phyloP scores from a whole-genome alignment of 768 basidiomycete genomes.

The Gloeophyllum trabeum region DNA sequence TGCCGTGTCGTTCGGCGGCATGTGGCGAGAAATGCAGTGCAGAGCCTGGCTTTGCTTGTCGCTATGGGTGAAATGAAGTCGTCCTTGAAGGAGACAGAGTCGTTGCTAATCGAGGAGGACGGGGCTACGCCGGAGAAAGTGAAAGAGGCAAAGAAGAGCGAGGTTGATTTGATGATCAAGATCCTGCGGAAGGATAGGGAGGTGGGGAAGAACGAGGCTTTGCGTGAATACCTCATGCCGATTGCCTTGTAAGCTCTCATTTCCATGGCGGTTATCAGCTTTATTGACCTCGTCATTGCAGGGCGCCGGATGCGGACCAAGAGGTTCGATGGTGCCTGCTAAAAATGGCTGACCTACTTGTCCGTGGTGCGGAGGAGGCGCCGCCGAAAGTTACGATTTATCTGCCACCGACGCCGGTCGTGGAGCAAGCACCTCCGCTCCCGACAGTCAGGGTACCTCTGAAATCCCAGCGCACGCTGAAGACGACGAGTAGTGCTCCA shows the following conservation, averaged over 20 bases:
- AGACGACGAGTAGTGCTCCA: constrained; percentile 20
- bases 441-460: constrained; percentile 39
- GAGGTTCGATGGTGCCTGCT: constrained; percentile 88
- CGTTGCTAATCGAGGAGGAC: constrained; percentile 80
- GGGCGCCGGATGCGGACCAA: constrained; percentile 67
- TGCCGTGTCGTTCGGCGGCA: constrained; percentile 78
- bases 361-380: constrained; percentile 73
- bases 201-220: constrained; percentile 66
- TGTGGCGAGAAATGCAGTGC: constrained; percentile 76
- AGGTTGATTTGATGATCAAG: constrained; percentile 78
- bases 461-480: constrained; percentile 26
- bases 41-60: constrained; percentile 76
- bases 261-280: neutral
- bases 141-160: constrained; percentile 72
- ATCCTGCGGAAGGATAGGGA: constrained; percentile 81
- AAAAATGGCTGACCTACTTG: constrained; percentile 83
- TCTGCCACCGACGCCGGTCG: constrained; percentile 62
- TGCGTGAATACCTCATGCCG: constrained; percentile 74
- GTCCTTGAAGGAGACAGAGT: constrained; percentile 59
- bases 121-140: constrained; percentile 58
- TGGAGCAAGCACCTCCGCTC: constrained; percentile 45
- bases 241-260: constrained; percentile 55
- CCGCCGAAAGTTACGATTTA: constrained; percentile 83
- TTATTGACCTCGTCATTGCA: constrained; percentile 16
- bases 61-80: constrained; percentile 88